A percentile compares a stretch with the other conserved stretches of the same genome.
Conservation (phyloP, 805 yeast species). For the Metschnikowia matae region DNA sequence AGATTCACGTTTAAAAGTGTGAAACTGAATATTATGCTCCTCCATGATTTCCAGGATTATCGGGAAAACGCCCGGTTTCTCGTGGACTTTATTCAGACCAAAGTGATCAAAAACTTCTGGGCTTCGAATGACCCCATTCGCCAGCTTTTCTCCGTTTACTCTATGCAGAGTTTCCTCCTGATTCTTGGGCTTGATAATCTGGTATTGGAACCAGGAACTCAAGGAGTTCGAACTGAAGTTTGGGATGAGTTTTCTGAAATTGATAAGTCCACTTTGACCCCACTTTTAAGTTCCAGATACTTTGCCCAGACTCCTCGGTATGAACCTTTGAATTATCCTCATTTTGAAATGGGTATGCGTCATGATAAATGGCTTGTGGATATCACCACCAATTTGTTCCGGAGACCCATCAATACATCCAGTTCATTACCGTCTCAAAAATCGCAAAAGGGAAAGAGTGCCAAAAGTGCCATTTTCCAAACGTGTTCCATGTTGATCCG, state of each 20-base stretch:
- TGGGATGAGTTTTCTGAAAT: slow-evolving; percentile 66
- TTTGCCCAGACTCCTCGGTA: slow-evolving; percentile 52
- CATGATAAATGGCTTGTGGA: slow-evolving; percentile 70
- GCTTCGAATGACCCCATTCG: slow-evolving; percentile 83
- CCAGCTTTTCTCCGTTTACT: slow-evolving; percentile 79
- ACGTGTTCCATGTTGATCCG: slow-evolving; percentile 62
- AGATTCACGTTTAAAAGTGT: slow-evolving; percentile 44
- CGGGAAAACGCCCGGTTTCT: slow-evolving; percentile 65
- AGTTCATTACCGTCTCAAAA: slow-evolving; percentile 9
- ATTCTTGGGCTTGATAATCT: slow-evolving; percentile 46
- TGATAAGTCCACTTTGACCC: slow-evolving; percentile 69
- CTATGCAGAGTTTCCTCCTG: slow-evolving; percentile 81
- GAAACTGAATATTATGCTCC: slow-evolving; percentile 44
- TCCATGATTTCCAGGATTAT: slow-evolving; percentile 59
- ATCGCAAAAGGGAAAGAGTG: slow-evolving; percentile 9
- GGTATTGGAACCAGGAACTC: slow-evolving; percentile 18
- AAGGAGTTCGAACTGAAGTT: slow-evolving; percentile 24
- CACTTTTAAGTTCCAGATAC: slow-evolving; percentile 71
- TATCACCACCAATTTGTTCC: slow-evolving; percentile 64
- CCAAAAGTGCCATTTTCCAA: slow-evolving; percentile 44
- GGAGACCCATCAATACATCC: slow-evolving; percentile 27
- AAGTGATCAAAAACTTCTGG: slow-evolving; percentile 81
- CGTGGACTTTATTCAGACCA: slow-evolving; percentile 57
- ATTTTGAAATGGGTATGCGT: slow-evolving; percentile 50
- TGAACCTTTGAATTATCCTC: slow-evolving; percentile 55